Percentiles rank a stretch among this genome's conserved stretches.
Evolutionary conservation across 164 flowering plant genomes (phyloP).

Genomic region (Cinnamomum chago): DNA sequence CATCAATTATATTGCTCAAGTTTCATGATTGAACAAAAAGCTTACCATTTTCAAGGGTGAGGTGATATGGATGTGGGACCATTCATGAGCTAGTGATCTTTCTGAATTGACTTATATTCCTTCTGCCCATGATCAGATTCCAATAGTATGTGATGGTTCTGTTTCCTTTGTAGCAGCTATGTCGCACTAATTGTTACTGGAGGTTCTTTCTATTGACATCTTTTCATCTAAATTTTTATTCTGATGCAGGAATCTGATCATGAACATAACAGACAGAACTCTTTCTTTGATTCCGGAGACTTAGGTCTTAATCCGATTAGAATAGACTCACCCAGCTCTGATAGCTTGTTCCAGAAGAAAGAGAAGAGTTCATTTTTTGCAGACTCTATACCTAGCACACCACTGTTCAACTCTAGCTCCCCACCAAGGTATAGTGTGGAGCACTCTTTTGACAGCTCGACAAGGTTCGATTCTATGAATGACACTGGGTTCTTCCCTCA

Average conservation of each 20-base stretch:
- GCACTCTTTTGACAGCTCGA: slow-evolving; percentile 53
- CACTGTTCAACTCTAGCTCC: slow-evolving; percentile 58
- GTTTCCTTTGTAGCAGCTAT: slow-evolving; percentile 30
- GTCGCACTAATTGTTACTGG: not conserved
- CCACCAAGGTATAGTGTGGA: slow-evolving; percentile 50
- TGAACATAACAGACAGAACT: slow-evolving; percentile 41
- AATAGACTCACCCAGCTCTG: slow-evolving; percentile 56
- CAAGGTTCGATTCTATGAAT: slow-evolving; percentile 63
- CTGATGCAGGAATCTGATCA: slow-evolving; percentile 50
- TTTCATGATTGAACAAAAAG: not conserved
- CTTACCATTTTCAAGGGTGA: not conserved
- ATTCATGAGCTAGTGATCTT: not conserved
- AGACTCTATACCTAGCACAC: slow-evolving; percentile 79
- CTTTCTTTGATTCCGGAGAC: slow-evolving; percentile 57
- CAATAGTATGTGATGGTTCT: not conserved
- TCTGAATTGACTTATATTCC: not conserved
- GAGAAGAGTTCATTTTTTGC: slow-evolving; percentile 45
- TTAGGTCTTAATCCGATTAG: slow-evolving; percentile 51
- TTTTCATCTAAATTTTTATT: slow-evolving; percentile 3
- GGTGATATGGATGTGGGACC: not conserved
- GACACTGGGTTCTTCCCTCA: slow-evolving; percentile 36
- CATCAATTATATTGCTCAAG: not conserved
- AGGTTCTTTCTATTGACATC: not conserved
- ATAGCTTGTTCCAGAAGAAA: slow-evolving; percentile 31
- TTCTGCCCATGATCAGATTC: not conserved